These are phyloP conservation scores for Cucurbita moschata DNA, from an alignment of 306 rosid species.

Conservation along the genomic window DNA sequence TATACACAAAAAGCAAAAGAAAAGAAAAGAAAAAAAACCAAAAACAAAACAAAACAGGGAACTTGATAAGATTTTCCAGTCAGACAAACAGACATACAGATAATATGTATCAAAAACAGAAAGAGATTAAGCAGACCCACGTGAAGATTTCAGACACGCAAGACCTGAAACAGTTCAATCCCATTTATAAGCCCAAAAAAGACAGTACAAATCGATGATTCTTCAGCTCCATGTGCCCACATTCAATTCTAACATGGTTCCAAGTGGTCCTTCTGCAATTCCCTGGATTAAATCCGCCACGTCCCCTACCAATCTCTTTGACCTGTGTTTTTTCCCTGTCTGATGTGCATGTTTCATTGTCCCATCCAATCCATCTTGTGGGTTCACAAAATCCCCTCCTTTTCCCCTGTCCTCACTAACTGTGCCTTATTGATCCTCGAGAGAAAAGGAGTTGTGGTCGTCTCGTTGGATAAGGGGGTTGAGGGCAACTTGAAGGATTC, in stretches of 20 bases:
- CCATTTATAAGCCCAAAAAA: constrained; percentile 22
- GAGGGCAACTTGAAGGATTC: constrained; percentile 4
- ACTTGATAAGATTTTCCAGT: constrained; percentile 34
- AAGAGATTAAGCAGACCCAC: background rate
- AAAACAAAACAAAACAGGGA: background rate
- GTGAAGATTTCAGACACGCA: constrained; percentile 12
- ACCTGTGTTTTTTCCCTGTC: constrained; percentile 8
- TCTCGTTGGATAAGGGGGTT: constrained; percentile 3
- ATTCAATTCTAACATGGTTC: constrained; percentile 13
- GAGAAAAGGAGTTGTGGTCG: background rate
- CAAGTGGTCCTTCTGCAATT: constrained; percentile 30
- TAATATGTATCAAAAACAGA: constrained; percentile 1
- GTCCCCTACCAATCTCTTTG: constrained; percentile 12
- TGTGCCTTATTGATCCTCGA: background rate
- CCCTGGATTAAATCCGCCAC: constrained; percentile 9
- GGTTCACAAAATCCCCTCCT: background rate
- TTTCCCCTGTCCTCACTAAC: background rate
- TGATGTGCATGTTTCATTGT: background rate
- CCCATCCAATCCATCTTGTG: constrained; percentile 5
- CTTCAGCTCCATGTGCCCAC: constrained; percentile 15
- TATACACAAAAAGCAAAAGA: background rate
- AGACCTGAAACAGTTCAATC: background rate
- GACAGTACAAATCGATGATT: background rate
- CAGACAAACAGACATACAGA: background rate
- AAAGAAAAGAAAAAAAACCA: too few relatives aligned